Evolutionary conservation across 768 basidiomycete genomes (phyloP).

Genomic region (Mycena rebaudengoi): DNA sequence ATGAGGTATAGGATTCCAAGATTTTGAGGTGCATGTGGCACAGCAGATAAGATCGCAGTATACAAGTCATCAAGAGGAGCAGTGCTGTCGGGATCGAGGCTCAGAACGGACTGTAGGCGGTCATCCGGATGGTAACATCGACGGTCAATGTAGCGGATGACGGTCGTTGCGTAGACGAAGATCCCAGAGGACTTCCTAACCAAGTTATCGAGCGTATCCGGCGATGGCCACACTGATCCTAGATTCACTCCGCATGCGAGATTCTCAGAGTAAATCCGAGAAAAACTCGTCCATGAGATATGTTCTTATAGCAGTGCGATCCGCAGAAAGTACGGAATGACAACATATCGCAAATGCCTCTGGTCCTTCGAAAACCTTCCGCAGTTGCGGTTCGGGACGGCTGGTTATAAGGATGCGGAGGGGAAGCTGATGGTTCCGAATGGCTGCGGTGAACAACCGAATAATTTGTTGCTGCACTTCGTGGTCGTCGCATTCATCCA

Average conservation of each 20-base stretch:
- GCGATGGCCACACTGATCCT: neutral
- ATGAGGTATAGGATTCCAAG: no score
- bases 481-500: conserved; percentile 28
- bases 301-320: no score
- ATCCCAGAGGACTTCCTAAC: neutral
- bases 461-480: conserved; percentile 15
- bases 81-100: neutral
- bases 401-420: conserved; percentile 39
- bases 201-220: neutral
- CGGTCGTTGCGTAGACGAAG: neutral
- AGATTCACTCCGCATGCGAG: no score
- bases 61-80: neutral
- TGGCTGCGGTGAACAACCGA: conserved; percentile 29
- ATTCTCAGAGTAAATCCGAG: no score
- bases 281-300: no score
- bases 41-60: no score
- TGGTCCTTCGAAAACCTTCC: no score
- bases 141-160: neutral
- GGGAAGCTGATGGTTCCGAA: conserved; percentile 32
- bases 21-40: no score
- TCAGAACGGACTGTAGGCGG: neutral
- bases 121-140: neutral
- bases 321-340: no score
- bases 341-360: no score
- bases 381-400: conserved; percentile 30